Evolutionary conservation across 1,284 basidiomycete genomes (phyloP).

Genomic region (Cryptococcus deneoformans): DNA sequence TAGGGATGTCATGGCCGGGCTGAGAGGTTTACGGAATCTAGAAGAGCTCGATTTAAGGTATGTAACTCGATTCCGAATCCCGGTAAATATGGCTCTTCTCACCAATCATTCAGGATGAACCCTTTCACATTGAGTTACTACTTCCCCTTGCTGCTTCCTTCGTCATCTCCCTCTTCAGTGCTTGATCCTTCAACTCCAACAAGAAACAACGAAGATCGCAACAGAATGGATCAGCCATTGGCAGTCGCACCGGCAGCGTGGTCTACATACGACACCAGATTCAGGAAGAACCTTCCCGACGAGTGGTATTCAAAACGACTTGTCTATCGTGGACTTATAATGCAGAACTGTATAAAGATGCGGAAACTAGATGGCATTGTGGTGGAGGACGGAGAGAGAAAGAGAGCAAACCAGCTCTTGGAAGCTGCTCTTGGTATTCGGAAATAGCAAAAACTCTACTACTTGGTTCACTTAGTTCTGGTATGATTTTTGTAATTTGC

Average conservation of each 20-base stretch:
- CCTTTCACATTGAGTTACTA: slow-evolving; percentile 94
- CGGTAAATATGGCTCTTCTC: not conserved
- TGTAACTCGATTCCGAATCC: slow-evolving; percentile 36
- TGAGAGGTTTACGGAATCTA: slow-evolving; percentile 68
- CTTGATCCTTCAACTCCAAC: slow-evolving; percentile 8
- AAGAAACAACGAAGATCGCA: not conserved
- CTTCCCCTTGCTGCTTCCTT: slow-evolving; percentile 65
- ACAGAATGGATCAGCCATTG: not conserved
- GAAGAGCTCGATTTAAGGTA: slow-evolving; percentile 90
- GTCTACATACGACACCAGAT: slow-evolving; percentile 76
- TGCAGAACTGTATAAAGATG: slow-evolving; percentile 66
- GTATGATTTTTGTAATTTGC: too few relatives aligned
- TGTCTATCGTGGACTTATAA: slow-evolving; percentile 80
- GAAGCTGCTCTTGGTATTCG: slow-evolving; percentile 4
- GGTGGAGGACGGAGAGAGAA: slow-evolving; percentile 72
- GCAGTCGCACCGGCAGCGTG: slow-evolving; percentile 24
- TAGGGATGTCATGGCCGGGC: slow-evolving; percentile 60
- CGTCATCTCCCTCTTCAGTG: slow-evolving; percentile 2
- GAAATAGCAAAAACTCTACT: too few relatives aligned
- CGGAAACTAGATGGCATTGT: slow-evolving; percentile 75
- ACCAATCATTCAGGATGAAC: slow-evolving; percentile 67
- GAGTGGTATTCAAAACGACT: slow-evolving; percentile 77
- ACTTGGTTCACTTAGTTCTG: too few relatives aligned
- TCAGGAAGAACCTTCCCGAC: slow-evolving; percentile 83
- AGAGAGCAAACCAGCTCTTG: slow-evolving; percentile 70